A percentile compares a stretch with the other conserved stretches of the same genome.
Conservation (phyloP, 2,329 filamentous ascomycete species). For the Emergomyces pasteurianus region DNA sequence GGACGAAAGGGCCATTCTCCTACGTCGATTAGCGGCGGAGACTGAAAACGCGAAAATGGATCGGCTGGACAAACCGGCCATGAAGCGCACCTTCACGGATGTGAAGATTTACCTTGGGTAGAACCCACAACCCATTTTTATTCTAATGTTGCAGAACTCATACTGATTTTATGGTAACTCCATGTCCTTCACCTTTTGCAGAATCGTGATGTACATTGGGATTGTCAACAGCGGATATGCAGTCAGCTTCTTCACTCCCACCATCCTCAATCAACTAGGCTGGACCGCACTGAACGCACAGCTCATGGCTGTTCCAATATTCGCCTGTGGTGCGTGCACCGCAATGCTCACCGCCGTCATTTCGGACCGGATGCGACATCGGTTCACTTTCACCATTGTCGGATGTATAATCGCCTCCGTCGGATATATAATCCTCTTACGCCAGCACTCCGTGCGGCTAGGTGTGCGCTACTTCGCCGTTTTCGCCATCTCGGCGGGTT, state of each 20-base stretch:
- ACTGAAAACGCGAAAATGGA: constrained; percentile 40
- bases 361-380: constrained; percentile 41
- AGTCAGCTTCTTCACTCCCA: constrained; percentile 32
- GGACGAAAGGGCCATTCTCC: constrained; percentile 34
- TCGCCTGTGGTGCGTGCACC: constrained; percentile 51
- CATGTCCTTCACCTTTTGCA: constrained; percentile 14
- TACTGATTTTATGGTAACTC: constrained; percentile 4
- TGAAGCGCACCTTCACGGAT: constrained; percentile 37
- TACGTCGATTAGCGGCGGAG: constrained; percentile 32
- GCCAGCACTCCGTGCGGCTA: constrained; percentile 35
- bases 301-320: constrained; percentile 42
- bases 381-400: constrained; percentile 43
- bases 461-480: constrained; percentile 43
- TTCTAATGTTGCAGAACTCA: not conserved
- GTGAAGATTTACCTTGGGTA: constrained; percentile 36
- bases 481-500: constrained; percentile 43
- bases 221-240: constrained; percentile 40
- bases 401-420: constrained; percentile 40
- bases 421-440: constrained; percentile 46
- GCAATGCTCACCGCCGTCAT: constrained; percentile 39
- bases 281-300: constrained; percentile 42
- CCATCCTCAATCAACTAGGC: constrained; percentile 39
- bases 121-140: constrained; percentile 13
- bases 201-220: constrained; percentile 51
- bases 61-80: constrained; percentile 38